phyloP scores from a whole-genome alignment of 2,329 filamentous ascomycete genomes.

The Epichloe baconii region DNA sequence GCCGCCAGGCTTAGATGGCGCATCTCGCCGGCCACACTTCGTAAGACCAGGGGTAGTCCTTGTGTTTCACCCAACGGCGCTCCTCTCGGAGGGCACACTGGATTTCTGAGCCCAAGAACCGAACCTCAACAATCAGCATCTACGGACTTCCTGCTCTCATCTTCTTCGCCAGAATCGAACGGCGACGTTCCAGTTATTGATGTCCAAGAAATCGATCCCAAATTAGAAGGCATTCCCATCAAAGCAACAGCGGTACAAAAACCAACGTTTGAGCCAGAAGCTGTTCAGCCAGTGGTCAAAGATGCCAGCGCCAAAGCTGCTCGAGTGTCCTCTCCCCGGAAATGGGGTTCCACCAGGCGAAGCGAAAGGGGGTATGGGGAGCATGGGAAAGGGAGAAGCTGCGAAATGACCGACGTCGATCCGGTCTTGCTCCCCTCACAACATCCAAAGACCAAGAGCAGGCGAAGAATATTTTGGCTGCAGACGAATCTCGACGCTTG shows the following conservation, averaged over 20 bases:
- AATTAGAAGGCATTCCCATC: slow-evolving; percentile 46
- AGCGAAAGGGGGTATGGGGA: not conserved
- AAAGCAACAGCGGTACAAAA: slow-evolving; percentile 39
- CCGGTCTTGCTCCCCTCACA: slow-evolving; percentile 1
- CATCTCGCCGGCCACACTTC: slow-evolving; percentile 21
- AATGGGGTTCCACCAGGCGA: not conserved
- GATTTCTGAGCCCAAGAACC: slow-evolving; percentile 32
- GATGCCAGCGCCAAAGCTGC: slow-evolving; percentile 15
- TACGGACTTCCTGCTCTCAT: slow-evolving; percentile 22
- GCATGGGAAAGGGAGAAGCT: slow-evolving; percentile 2
- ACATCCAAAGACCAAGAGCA: slow-evolving; percentile 23
- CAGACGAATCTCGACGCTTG: slow-evolving; percentile 36
- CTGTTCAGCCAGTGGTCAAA: slow-evolving; percentile 16
- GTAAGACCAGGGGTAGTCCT: slow-evolving; percentile 16
- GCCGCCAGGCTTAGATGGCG: slow-evolving; percentile 21
- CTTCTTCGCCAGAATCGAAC: slow-evolving; percentile 17
- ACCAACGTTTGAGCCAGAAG: slow-evolving; percentile 28
- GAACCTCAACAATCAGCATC: slow-evolving; percentile 23
- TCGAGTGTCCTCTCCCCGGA: slow-evolving; percentile 15
- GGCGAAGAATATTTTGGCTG: slow-evolving; percentile 32
- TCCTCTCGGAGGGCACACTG: slow-evolving; percentile 24
- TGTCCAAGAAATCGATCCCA: slow-evolving; percentile 43
- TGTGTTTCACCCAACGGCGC: slow-evolving; percentile 20
- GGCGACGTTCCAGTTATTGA: slow-evolving; percentile 37
- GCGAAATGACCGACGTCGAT: slow-evolving; percentile 3